These are phyloP conservation scores for Saturnispora mendoncae DNA, from an alignment of 805 yeast genomes.

Conservation along the genomic window DNA sequence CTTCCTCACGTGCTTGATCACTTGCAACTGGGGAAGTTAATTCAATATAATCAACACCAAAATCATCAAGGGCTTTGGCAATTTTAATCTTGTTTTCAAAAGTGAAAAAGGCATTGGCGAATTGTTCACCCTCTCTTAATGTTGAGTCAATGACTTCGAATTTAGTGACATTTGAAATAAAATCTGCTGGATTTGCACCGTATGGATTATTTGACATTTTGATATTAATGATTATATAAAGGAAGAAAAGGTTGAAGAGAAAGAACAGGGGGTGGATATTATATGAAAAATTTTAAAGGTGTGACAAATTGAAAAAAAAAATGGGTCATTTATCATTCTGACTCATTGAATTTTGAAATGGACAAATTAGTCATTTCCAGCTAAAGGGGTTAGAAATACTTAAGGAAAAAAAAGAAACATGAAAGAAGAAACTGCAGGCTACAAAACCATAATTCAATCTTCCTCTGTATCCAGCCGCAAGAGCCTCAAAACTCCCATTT, in stretches of 20 bases:
- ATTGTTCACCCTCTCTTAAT: constrained; percentile 56
- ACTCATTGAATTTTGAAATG: too few relatives aligned
- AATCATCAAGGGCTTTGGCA: constrained; percentile 52
- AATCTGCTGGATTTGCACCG: constrained; percentile 53
- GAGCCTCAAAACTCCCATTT: too few relatives aligned
- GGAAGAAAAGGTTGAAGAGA: background rate
- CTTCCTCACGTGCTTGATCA: constrained; percentile 48
- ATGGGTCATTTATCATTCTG: too few relatives aligned
- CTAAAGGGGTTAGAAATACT: too few relatives aligned
- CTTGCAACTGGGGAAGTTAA: constrained; percentile 53
- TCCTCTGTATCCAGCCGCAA: too few relatives aligned
- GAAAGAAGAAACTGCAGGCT: too few relatives aligned
- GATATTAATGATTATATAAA: background rate
- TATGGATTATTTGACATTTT: constrained; percentile 36
- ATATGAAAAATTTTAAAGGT: background rate
- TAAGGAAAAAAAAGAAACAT: too few relatives aligned
- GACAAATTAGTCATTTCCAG: too few relatives aligned
- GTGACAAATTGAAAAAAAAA: too few relatives aligned
- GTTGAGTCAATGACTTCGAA: constrained; percentile 51
- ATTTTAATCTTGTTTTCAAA: constrained; percentile 49
- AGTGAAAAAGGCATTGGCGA: constrained; percentile 53
- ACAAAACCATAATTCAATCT: too few relatives aligned
- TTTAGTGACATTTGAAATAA: constrained; percentile 43
- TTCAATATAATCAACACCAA: constrained; percentile 54
- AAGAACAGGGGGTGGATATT: background rate